Evolutionary conservation across 1,284 basidiomycete genomes (phyloP).

Genomic region (Phellopilus nigrolimitatus): DNA sequence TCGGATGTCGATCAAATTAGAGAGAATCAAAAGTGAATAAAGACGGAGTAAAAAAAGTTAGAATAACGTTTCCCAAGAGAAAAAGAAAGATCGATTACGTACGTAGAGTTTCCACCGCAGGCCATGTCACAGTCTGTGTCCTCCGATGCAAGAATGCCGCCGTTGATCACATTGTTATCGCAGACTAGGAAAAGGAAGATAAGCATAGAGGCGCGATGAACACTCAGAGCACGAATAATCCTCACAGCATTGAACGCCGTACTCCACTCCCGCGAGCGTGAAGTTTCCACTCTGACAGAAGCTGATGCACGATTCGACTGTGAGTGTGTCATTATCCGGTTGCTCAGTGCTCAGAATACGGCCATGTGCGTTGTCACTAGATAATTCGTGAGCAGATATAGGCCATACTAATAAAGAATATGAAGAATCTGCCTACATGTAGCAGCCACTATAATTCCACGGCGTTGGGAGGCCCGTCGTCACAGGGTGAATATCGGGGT

Average conservation of each 20-base stretch:
- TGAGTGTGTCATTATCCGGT: slow-evolving; percentile 32
- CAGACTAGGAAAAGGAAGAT: slow-evolving; percentile 44
- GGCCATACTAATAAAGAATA: not conserved
- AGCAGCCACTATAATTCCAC: slow-evolving; percentile 41
- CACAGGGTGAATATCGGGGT: slow-evolving; percentile 14
- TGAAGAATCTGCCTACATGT: slow-evolving; percentile 22
- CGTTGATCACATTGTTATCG: slow-evolving; percentile 53
- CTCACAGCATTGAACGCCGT: slow-evolving; percentile 55
- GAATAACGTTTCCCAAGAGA: not conserved
- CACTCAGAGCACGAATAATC: slow-evolving; percentile 22
- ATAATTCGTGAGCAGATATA: not conserved
- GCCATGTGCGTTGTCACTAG: slow-evolving; percentile 45
- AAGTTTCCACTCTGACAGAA: slow-evolving; percentile 40
- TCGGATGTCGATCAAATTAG: no score
- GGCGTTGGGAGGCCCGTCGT: slow-evolving; percentile 43
- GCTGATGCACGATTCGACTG: slow-evolving; percentile 43
- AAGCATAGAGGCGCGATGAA: slow-evolving; percentile 5
- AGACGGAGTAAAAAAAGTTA: not conserved
- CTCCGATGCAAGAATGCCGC: slow-evolving; percentile 40
- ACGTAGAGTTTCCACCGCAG: slow-evolving; percentile 63
- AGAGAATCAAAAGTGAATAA: no score
- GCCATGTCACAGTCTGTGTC: slow-evolving; percentile 59
- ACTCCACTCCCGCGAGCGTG: slow-evolving; percentile 45
- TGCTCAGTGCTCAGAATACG: slow-evolving; percentile 39
- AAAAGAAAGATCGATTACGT: slow-evolving; percentile 26